Conservation (phyloP, 2,329 filamentous ascomycete genomes). For the Fusarium newnesense region DNA sequence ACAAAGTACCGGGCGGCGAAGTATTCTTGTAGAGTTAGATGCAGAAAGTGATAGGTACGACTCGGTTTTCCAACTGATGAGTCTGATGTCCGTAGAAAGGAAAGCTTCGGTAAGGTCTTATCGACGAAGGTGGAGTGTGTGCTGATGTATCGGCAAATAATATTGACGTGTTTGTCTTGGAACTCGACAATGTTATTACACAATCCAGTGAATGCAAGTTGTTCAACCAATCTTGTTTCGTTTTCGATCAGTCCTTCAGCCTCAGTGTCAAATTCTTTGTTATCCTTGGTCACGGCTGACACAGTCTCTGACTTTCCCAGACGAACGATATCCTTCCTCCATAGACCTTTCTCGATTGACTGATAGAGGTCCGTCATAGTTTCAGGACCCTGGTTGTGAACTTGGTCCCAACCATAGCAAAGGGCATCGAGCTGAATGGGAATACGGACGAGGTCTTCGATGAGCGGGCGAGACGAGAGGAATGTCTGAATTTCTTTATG, state of each 20-base stretch:
- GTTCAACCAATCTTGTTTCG: neutral
- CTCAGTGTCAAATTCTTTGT: neutral
- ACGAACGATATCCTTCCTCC: neutral
- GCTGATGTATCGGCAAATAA: neutral
- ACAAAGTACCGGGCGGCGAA: neutral
- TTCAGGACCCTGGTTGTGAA: neutral
- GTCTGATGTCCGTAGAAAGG: neutral
- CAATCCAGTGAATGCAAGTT: neutral
- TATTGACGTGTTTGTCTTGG: neutral
- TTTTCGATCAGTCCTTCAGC: neutral
- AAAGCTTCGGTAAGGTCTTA: neutral
- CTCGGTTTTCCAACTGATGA: neutral
- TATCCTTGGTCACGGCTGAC: neutral
- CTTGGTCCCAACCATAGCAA: neutral
- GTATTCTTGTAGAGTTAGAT: neutral
- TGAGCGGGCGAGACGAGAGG: neutral
- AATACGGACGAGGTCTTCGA: neutral
- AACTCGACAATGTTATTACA: neutral
- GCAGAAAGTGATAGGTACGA: neutral
- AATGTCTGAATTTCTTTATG: neutral
- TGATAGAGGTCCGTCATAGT: conserved; percentile 1
- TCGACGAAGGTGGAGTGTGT: neutral
- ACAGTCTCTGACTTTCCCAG: neutral
- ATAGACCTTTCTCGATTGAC: neutral
- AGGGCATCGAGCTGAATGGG: neutral